phyloP scores from a whole-genome alignment of 1,139 yeast genomes.

The Kodamaea derodonti region DNA sequence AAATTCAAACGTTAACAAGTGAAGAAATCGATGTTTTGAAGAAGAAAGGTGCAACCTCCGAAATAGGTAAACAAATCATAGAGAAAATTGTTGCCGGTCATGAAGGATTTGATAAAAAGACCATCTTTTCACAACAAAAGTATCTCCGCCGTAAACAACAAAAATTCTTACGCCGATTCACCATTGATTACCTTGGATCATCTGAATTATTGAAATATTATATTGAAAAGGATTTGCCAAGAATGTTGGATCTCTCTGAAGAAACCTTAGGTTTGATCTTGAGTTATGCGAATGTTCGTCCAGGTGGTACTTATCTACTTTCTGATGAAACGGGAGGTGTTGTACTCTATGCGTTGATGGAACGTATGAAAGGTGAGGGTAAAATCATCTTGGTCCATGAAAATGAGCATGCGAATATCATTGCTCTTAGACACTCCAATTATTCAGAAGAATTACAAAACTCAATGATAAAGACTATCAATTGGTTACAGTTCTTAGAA shows the following conservation, averaged over 20 bases:
- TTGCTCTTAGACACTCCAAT: constrained; percentile 64
- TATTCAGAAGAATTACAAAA: constrained; percentile 51
- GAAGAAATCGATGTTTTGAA: constrained; percentile 82
- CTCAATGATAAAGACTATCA: constrained; percentile 62
- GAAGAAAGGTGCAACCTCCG: constrained; percentile 55
- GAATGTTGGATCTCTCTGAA: constrained; percentile 77
- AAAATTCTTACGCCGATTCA: constrained; percentile 82
- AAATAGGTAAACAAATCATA: constrained; percentile 76
- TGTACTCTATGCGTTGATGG: constrained; percentile 76
- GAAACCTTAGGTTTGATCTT: constrained; percentile 77
- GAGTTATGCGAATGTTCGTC: constrained; percentile 74
- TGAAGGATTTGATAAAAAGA: constrained; percentile 82
- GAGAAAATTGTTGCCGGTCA: constrained; percentile 80
- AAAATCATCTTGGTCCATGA: constrained; percentile 77
- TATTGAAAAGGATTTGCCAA: constrained; percentile 65
- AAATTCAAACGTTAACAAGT: constrained; percentile 67
- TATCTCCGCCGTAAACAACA: constrained; percentile 88
- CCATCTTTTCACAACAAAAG: constrained; percentile 86
- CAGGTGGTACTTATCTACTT: constrained; percentile 85
- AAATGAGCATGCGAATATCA: constrained; percentile 85
- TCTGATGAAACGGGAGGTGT: constrained; percentile 92
- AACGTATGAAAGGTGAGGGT: constrained; percentile 85
- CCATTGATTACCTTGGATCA: constrained; percentile 74
- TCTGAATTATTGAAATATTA: constrained; percentile 73
- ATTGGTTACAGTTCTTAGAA: constrained; percentile 75